Evolutionary conservation across 2,329 filamentous ascomycete species (phyloP), one percentile per base, ranked within the genome.

Genomic region (Colletotrichum chlorophyti): DNA sequence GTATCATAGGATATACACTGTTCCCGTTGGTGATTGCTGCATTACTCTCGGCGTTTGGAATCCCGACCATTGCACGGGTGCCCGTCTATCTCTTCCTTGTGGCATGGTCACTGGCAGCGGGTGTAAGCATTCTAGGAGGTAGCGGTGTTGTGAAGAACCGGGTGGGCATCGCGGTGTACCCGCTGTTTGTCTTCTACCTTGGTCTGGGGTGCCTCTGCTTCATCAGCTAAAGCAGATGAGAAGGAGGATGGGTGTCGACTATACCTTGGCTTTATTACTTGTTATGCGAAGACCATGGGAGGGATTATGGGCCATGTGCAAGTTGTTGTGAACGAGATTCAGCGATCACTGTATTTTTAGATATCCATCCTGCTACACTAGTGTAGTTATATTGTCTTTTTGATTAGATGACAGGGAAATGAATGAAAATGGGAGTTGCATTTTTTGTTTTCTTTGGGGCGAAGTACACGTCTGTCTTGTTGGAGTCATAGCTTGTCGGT

Each of bases 1-100:
- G 93, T 74, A 96, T 99, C 68, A 99, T 99, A 71, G 95, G 95
- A 41, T 99, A 99, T 76, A 99, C 95, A 1, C 85, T 99, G 53
- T 99, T 99, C 77, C 95, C 95, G 2, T 85, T 99, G 50, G 95
- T 98, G 66, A 91, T 99, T 65, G 96, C 96, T 7, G 88, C 94
- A 2, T 79, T 97, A 48, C 85, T 99, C 63, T 97, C 93, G 53
- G 94, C 94, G 1, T 71, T 99, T 27, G 83, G 86, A 47, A 82
- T 98, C 7, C 89, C 88, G 37, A 89, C 86, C 66, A 90, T 98
- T 64, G 86, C 90, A 6, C 84, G 95, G 54, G 91, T 98, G 70
- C 95, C 95, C 1, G 86, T 99, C 50, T 98, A 99, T 73, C 80
- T 95, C 47, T 83, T 96, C 27, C 84, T 99, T 23, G 87, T 97